Conservation (phyloP, 2,329 filamentous ascomycete species). For the Ceratocystiopsis sp. region DNA sequence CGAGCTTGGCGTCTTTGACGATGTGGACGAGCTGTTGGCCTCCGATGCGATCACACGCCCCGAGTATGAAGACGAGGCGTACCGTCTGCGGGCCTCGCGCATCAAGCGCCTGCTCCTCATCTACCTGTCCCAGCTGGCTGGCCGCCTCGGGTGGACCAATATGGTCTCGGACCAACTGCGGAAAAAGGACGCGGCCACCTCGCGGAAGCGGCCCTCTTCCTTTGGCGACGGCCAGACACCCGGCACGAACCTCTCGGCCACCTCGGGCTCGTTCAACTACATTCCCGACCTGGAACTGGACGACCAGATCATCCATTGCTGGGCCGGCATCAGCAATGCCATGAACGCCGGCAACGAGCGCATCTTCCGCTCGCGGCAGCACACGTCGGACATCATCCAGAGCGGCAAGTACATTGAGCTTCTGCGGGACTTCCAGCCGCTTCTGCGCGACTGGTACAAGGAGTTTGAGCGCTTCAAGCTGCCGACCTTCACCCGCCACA, state of each 20-base stretch:
- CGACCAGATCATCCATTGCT: slow-evolving; percentile 65
- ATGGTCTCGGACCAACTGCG: slow-evolving; percentile 65
- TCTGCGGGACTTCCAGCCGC: slow-evolving; percentile 64
- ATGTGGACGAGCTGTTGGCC: slow-evolving; percentile 55
- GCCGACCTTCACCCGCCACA: slow-evolving; percentile 50
- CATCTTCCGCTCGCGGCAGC: slow-evolving; percentile 71
- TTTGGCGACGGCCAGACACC: slow-evolving; percentile 39
- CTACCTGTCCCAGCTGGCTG: slow-evolving; percentile 87
- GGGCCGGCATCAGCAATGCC: slow-evolving; percentile 81
- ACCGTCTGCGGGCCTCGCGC: slow-evolving; percentile 60
- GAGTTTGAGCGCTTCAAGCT: slow-evolving; percentile 67
- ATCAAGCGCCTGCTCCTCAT: slow-evolving; percentile 77
- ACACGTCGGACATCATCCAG: slow-evolving; percentile 78
- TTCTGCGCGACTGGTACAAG: slow-evolving; percentile 60
- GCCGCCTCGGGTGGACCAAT: slow-evolving; percentile 77
- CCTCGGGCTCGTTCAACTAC: slow-evolving; percentile 45
- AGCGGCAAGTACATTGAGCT: slow-evolving; percentile 68
- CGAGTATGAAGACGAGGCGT: slow-evolving; percentile 57
- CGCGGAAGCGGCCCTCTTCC: slow-evolving; percentile 28
- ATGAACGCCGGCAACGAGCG: slow-evolving; percentile 85
- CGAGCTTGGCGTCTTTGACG: slow-evolving; percentile 89
- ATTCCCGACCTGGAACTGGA: slow-evolving; percentile 50
- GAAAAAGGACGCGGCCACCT: slow-evolving; percentile 38
- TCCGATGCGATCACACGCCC: slow-evolving; percentile 41
- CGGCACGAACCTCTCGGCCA: slow-evolving; percentile 37